Evolutionary conservation across 176 grass and related monocot genomes (phyloP).

Genomic region (Bromus sterilis): DNA sequence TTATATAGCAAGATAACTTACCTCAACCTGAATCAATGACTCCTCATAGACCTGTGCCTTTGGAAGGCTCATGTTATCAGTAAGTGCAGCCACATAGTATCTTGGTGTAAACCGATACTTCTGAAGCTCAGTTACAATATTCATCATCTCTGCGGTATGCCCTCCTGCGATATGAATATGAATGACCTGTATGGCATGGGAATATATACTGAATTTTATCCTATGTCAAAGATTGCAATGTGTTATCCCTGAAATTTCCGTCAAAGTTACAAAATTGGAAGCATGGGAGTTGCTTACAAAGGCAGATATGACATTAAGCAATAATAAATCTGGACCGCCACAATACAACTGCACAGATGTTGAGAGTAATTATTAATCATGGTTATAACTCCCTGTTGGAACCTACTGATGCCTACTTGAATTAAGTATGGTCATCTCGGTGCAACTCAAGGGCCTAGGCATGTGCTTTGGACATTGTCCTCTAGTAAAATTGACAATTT

Average conservation of each 20-base stretch:
- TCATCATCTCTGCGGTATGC: conserved; percentile 87
- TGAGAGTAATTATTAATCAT: background rate
- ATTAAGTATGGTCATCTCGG: background rate
- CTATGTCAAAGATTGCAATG: background rate
- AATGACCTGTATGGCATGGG: background rate
- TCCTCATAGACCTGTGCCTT: conserved; percentile 76
- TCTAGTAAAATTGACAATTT: background rate
- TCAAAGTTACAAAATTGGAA: background rate
- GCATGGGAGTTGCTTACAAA: background rate
- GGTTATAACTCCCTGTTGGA: background rate
- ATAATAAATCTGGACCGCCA: background rate
- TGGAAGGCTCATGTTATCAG: conserved; percentile 82
- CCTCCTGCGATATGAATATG: conserved; percentile 46
- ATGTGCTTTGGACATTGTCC: background rate
- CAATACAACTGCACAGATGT: background rate
- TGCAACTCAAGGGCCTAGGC: background rate
- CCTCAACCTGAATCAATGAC: conserved; percentile 32
- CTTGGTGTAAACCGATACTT: conserved; percentile 74
- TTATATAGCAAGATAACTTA: background rate
- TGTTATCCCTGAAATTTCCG: background rate
- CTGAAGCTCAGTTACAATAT: conserved; percentile 52
- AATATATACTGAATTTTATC: background rate
- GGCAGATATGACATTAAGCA: background rate
- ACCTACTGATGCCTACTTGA: background rate
- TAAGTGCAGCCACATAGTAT: conserved; percentile 68